Conservation (phyloP, 768 basidiomycete genomes). For the Kwoniella dendrophila region DNA sequence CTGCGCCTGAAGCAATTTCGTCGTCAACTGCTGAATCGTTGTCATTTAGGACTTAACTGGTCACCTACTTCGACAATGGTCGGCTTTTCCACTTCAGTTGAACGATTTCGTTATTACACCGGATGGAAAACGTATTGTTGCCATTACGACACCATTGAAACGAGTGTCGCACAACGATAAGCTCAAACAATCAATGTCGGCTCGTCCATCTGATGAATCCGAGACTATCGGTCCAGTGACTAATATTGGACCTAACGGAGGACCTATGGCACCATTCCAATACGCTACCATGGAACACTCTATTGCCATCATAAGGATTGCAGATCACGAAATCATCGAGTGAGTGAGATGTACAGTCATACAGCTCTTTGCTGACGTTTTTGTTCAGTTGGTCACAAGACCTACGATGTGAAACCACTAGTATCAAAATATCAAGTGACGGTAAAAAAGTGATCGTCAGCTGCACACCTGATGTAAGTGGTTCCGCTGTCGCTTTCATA, state of each 20-base stretch:
- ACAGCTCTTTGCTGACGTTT: neutral
- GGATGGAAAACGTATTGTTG: slow-evolving; percentile 77
- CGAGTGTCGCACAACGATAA: slow-evolving; percentile 32
- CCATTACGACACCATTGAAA: slow-evolving; percentile 63
- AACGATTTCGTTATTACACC: slow-evolving; percentile 85
- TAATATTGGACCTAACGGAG: slow-evolving; percentile 16
- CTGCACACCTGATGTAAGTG: slow-evolving; percentile 78
- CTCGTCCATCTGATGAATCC: slow-evolving; percentile 20
- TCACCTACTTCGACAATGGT: slow-evolving; percentile 71
- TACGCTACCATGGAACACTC: slow-evolving; percentile 48
- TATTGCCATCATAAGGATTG: slow-evolving; percentile 34
- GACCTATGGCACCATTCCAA: slow-evolving; percentile 22
- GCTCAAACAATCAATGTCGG: slow-evolving; percentile 45
- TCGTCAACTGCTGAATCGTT: neutral
- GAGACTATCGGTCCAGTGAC: slow-evolving; percentile 20
- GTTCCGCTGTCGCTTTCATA: neutral
- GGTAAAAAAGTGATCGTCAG: slow-evolving; percentile 85
- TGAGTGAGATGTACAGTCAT: slow-evolving; percentile 23
- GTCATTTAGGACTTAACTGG: slow-evolving; percentile 70
- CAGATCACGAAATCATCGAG: slow-evolving; percentile 39
- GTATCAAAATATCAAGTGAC: slow-evolving; percentile 81
- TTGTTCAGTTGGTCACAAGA: slow-evolving; percentile 29
- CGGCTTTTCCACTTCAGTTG: slow-evolving; percentile 72
- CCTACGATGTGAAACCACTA: slow-evolving; percentile 71
- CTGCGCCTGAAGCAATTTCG: neutral